Conservation (phyloP, 225 moss, liverwort and hornwort genomes). For the Polytrichum formosum region DNA sequence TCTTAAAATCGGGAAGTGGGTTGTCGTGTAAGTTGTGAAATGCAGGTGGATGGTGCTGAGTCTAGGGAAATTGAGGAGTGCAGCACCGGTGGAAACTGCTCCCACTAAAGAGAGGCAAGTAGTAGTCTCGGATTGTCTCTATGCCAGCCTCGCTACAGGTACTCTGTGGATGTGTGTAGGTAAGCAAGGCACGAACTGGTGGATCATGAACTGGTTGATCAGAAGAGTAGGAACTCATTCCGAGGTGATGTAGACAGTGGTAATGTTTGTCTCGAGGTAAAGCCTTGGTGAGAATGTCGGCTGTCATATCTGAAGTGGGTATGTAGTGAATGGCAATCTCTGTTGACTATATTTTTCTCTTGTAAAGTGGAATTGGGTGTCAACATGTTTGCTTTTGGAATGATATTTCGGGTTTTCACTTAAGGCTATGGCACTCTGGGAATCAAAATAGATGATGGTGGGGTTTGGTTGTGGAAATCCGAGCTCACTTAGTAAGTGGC, state of each 20-base stretch:
- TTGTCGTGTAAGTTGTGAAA: background rate
- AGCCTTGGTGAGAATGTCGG: background rate
- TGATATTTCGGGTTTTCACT: background rate
- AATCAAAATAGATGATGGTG: background rate
- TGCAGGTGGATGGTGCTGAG: background rate
- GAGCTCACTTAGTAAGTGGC: background rate
- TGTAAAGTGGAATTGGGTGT: background rate
- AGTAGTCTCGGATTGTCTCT: background rate
- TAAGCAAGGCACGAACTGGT: background rate
- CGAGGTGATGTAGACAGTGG: background rate
- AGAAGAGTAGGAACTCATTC: background rate
- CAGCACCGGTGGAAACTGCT: background rate
- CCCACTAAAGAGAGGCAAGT: background rate
- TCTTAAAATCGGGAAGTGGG: background rate
- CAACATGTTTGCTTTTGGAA: too few relatives aligned
- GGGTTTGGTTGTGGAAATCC: background rate
- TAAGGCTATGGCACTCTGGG: background rate
- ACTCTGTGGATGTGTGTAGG: background rate
- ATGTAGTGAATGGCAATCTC: background rate
- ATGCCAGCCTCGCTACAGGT: background rate
- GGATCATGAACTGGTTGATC: background rate
- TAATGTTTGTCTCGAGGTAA: constrained; percentile 2
- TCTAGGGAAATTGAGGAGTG: background rate
- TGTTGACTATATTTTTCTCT: background rate
- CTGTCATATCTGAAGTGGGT: background rate